Evolutionary conservation across 1,139 yeast species (phyloP).

Genomic region (Arxiozyma bovina): DNA sequence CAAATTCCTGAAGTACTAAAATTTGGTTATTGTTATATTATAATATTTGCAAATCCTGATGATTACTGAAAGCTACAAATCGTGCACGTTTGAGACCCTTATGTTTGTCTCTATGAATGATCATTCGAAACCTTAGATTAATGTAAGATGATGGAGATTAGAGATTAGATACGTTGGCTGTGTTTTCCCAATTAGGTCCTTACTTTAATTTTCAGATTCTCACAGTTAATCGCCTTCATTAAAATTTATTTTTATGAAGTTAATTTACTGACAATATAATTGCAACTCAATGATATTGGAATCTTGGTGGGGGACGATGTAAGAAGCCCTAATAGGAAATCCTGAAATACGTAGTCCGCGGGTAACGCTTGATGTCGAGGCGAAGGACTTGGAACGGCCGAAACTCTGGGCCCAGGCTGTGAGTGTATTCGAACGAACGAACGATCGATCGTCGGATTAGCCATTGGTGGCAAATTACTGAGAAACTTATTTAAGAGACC

Average conservation of each 20-base stretch:
- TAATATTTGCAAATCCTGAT: background rate
- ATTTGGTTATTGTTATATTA: background rate
- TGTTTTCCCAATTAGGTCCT: background rate
- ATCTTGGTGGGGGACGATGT: background rate
- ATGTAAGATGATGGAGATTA: background rate
- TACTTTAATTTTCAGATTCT: background rate
- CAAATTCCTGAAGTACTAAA: background rate
- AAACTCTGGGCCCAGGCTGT: too few relatives aligned
- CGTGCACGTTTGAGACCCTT: background rate
- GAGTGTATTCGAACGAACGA: too few relatives aligned
- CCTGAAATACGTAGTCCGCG: too few relatives aligned
- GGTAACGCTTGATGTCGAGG: too few relatives aligned
- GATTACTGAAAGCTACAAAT: background rate
- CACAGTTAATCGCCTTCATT: background rate
- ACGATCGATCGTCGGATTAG: too few relatives aligned
- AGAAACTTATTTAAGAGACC: too few relatives aligned
- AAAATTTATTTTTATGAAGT: background rate
- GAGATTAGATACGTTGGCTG: background rate
- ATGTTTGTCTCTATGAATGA: background rate
- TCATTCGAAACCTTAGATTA: background rate
- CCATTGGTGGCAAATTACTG: too few relatives aligned
- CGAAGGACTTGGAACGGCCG: too few relatives aligned
- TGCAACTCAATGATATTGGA: background rate
- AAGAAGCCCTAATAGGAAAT: too few relatives aligned
- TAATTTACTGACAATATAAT: too few relatives aligned